Evolutionary conservation across 495 filamentous ascomycete genomes (phyloP).

Genomic region (Xylaria venustula): DNA sequence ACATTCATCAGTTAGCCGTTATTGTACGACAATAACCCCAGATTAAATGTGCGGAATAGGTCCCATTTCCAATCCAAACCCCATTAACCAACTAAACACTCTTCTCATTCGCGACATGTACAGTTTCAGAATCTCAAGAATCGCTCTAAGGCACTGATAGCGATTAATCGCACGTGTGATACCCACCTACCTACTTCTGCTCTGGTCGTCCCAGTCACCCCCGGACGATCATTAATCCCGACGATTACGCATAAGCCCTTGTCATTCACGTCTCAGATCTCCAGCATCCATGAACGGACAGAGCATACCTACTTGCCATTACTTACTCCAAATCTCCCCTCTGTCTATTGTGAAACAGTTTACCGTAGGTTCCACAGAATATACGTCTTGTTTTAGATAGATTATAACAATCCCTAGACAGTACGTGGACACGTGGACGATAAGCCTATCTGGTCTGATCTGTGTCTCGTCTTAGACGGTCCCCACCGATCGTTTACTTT

Average conservation of each 20-base stretch:
- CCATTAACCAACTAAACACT: neutral
- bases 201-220: neutral
- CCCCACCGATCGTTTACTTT: neutral
- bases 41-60: no score
- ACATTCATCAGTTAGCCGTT: no score
- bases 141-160: neutral
- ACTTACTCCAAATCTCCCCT: neutral
- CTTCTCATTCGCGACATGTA: neutral
- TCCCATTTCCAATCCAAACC: neutral
- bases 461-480: neutral
- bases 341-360: neutral
- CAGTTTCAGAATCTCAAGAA: constrained; percentile 1
- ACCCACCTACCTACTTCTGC: no score
- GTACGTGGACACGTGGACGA: neutral
- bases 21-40: no score
- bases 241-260: neutral
- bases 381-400: no score
- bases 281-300: neutral
- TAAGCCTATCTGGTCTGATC: neutral
- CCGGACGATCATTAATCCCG: neutral
- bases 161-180: neutral
- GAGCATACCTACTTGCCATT: neutral
- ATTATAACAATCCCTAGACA: no score
- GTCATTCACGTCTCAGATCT: neutral
- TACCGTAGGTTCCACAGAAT: neutral